A percentile compares a stretch with the other conserved stretches of the same genome.
Conservation (phyloP, 202 grass and related monocot species). For the Carex sylvatica region DNA sequence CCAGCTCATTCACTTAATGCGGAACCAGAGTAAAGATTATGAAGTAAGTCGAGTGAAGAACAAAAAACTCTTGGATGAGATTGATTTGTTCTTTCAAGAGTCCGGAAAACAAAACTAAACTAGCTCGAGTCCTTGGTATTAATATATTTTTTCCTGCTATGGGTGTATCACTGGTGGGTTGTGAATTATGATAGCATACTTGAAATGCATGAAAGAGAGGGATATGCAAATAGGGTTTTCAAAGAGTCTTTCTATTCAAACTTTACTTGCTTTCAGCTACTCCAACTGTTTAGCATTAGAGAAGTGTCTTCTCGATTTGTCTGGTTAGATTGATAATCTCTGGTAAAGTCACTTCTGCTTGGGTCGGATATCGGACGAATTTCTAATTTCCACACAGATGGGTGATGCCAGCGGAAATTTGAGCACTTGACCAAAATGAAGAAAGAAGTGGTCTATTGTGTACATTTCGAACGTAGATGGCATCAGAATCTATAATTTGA, state of each 20-base stretch:
- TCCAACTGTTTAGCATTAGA: not conserved
- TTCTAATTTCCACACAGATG: too few relatives aligned
- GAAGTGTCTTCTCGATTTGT: not conserved
- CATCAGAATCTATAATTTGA: not conserved
- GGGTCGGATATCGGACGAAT: too few relatives aligned
- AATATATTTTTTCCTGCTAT: not conserved
- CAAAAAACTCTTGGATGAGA: slow-evolving; percentile 54
- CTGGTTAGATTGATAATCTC: not conserved
- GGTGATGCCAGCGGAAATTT: too few relatives aligned
- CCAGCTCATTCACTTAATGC: slow-evolving; percentile 53
- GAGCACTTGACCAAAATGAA: too few relatives aligned
- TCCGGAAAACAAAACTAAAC: slow-evolving; percentile 37
- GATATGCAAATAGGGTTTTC: not conserved
- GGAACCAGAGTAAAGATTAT: slow-evolving; percentile 26
- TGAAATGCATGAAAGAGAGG: not conserved
- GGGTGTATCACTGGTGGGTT: not conserved
- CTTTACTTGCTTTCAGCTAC: not conserved
- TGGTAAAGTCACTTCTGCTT: not conserved
- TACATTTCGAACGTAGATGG: too few relatives aligned
- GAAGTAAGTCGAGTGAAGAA: slow-evolving; percentile 33
- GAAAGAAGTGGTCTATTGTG: too few relatives aligned
- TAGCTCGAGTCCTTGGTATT: not conserved
- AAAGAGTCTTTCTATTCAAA: not conserved
- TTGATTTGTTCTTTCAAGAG: slow-evolving; percentile 74
- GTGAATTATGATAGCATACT: not conserved